Conservation (phyloP, 2,329 filamentous ascomycete species). For the Aspergillus ustus region DNA sequence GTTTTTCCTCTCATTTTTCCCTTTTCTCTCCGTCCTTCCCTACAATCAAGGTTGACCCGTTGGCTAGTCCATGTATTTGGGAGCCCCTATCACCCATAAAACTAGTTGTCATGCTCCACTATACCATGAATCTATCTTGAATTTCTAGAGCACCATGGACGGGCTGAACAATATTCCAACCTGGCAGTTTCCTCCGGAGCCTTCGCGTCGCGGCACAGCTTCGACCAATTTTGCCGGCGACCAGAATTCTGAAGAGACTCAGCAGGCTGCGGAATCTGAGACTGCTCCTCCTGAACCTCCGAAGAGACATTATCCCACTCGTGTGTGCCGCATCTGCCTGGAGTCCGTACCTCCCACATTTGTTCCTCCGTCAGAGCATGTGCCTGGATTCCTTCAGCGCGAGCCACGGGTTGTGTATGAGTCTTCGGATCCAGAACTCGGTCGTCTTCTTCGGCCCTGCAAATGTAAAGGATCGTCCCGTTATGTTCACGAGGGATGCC, state of each 20-base stretch:
- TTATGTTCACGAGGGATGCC: slow-evolving; percentile 91
- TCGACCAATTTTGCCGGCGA: slow-evolving; percentile 12
- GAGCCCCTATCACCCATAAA: slow-evolving; percentile 22
- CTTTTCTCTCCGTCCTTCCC: slow-evolving; percentile 3
- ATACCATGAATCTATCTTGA: slow-evolving; percentile 11
- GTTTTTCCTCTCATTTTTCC: background rate
- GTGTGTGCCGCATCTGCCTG: slow-evolving; percentile 88
- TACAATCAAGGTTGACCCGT: slow-evolving; percentile 14
- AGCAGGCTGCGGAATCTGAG: slow-evolving; percentile 20
- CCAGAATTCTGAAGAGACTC: slow-evolving; percentile 18
- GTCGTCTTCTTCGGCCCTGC: slow-evolving; percentile 85
- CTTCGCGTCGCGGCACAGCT: slow-evolving; percentile 11
- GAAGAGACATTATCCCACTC: slow-evolving; percentile 65
- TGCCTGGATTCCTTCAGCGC: slow-evolving; percentile 62
- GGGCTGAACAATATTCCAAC: slow-evolving; percentile 30
- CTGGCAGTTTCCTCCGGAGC: slow-evolving; percentile 31
- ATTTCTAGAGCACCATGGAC: slow-evolving; percentile 15
- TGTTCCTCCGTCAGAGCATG: slow-evolving; percentile 56
- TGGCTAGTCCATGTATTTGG: background rate
- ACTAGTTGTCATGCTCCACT: slow-evolving; percentile 13
- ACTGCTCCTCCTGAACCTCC: slow-evolving; percentile 28
- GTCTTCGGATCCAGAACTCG: slow-evolving; percentile 73
- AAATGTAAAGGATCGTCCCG: slow-evolving; percentile 90
- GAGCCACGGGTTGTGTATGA: slow-evolving; percentile 68
- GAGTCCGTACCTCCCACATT: slow-evolving; percentile 71